Evolutionary conservation across 495 filamentous ascomycete species (phyloP).

Genomic region (Penicillium paradoxum): DNA sequence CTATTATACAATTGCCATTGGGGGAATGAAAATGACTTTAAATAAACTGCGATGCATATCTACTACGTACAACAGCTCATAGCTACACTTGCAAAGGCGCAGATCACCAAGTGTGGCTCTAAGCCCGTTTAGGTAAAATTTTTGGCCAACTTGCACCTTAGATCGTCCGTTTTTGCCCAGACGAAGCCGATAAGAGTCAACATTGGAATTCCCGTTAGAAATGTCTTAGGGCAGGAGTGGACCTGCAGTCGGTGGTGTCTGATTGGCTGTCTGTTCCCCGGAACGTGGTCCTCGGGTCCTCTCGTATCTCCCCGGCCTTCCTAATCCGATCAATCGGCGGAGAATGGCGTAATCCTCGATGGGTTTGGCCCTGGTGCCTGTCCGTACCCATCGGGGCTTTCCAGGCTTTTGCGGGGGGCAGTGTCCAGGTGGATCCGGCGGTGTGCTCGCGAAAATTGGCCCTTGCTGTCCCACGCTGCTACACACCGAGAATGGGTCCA

Average conservation of each 20-base stretch:
- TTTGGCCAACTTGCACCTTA: background rate
- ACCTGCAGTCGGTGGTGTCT: background rate
- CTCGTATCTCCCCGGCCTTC: background rate
- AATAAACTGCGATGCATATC: background rate
- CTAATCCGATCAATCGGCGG: background rate
- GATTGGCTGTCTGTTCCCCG: background rate
- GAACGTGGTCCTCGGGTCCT: background rate
- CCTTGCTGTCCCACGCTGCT: no score
- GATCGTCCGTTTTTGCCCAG: no score
- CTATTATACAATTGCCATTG: background rate
- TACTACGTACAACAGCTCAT: no score
- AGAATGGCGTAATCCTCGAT: background rate
- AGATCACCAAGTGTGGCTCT: background rate
- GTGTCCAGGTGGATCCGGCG: no score
- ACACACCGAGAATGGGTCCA: no score
- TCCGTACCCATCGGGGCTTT: no score
- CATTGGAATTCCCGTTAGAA: background rate
- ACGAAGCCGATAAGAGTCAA: background rate
- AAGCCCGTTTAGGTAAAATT: constrained; percentile 5
- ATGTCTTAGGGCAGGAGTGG: background rate
- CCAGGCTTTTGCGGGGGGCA: no score
- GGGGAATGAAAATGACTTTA: background rate
- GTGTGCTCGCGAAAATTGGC: no score
- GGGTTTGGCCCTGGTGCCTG: no score
- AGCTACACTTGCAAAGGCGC: no score